phyloP scores from a whole-genome alignment of 2,329 filamentous ascomycete species.

The Teratosphaeria gauchensis region DNA sequence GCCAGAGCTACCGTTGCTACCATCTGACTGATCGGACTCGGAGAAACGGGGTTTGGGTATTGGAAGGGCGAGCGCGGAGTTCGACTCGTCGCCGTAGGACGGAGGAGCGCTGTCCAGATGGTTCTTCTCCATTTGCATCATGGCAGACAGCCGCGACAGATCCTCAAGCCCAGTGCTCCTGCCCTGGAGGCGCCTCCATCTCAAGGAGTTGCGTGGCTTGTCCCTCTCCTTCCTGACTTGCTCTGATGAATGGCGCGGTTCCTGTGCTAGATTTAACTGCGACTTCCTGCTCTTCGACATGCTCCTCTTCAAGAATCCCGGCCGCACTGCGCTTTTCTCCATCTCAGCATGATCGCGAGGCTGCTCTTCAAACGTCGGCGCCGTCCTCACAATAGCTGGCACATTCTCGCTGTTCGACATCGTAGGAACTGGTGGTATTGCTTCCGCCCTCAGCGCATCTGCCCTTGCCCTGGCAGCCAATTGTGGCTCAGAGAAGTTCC shows the following conservation, averaged over 20 bases:
- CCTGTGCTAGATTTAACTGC: background rate
- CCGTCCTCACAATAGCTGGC: constrained; percentile 78
- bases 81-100: constrained; percentile 52
- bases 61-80: constrained; percentile 54
- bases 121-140: constrained; percentile 26
- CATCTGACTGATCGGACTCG: constrained; percentile 85
- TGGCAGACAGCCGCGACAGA: constrained; percentile 50
- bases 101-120: constrained; percentile 37
- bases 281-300: constrained; percentile 10
- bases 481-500: constrained; percentile 89
- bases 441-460: constrained; percentile 48
- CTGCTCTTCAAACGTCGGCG: constrained; percentile 55
- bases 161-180: constrained; percentile 27
- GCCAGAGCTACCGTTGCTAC: constrained; percentile 42
- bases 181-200: constrained; percentile 21
- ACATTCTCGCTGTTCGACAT: constrained; percentile 29
- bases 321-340: constrained; percentile 6
- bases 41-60: constrained; percentile 51
- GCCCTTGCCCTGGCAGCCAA: constrained; percentile 66
- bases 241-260: constrained; percentile 10
- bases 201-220: constrained; percentile 12
- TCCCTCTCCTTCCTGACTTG: constrained; percentile 7
- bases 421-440: constrained; percentile 37
- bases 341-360: background rate
- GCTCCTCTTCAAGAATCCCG: constrained; percentile 17